Evolutionary conservation across 1,284 basidiomycete genomes (phyloP).

Genomic region (Cryptococcus amylolentus): DNA sequence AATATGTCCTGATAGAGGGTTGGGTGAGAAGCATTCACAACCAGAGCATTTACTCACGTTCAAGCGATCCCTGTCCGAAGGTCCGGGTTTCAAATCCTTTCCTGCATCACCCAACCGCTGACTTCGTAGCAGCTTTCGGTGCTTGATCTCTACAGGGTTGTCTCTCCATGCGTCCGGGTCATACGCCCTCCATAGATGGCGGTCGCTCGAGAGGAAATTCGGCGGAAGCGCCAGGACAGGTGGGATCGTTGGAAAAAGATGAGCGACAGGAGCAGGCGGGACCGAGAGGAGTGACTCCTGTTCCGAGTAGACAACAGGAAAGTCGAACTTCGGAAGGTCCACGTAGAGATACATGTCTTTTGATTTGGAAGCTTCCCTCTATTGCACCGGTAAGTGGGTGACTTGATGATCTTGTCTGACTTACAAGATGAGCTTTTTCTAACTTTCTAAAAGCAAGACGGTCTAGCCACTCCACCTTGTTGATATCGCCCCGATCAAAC

Average conservation of each 20-base stretch:
- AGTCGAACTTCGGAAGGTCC: constrained; percentile 94
- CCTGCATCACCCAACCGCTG: constrained; percentile 93
- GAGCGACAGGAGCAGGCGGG: constrained; percentile 44
- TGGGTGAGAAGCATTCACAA: neutral
- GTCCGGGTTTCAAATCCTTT: constrained; percentile 92
- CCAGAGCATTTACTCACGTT: constrained; percentile 58
- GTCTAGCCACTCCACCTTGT: constrained; percentile 93
- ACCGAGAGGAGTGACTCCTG: constrained; percentile 49
- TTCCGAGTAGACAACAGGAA: constrained; percentile 95
- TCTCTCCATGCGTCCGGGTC: constrained; percentile 83
- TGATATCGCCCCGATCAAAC: constrained; percentile 89
- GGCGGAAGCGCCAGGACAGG: constrained; percentile 46
- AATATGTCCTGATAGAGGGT: constrained; percentile 68
- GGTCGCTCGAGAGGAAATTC: constrained; percentile 57
- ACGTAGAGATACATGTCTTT: constrained; percentile 89
- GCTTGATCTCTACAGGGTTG: constrained; percentile 97
- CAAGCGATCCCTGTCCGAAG: constrained; percentile 88
- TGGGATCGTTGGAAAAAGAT: constrained; percentile 26
- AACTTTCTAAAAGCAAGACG: constrained; percentile 88
- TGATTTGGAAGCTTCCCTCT: constrained; percentile 84
- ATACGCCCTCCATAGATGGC: constrained; percentile 78
- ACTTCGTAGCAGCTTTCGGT: constrained; percentile 87
- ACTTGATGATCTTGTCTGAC: constrained; percentile 31
- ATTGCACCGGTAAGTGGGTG: constrained; percentile 3
- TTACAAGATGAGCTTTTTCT: constrained; percentile 82